Percentiles rank a stretch among this genome's conserved stretches.
These are phyloP conservation scores for Amesomyces nigricolor DNA, from an alignment of 2,329 filamentous ascomycete species.

Conservation along the genomic window DNA sequence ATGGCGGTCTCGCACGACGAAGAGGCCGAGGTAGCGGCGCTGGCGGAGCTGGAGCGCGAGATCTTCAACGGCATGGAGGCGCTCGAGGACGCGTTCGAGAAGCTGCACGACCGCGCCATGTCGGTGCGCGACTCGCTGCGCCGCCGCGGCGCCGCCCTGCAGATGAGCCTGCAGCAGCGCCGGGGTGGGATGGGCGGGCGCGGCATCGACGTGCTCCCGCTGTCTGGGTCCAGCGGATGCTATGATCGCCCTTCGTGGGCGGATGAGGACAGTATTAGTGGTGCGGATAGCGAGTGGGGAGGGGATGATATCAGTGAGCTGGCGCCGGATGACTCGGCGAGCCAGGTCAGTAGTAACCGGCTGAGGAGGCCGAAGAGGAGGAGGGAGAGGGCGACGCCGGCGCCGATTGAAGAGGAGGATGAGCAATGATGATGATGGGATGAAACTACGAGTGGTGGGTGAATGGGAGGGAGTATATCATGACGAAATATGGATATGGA, in stretches of 20 bases:
- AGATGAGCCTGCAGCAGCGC: constrained; percentile 56
- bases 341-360: constrained; percentile 69
- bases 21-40: constrained; percentile 82
- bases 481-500: neutral
- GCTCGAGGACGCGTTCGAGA: constrained; percentile 89
- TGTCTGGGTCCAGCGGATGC: constrained; percentile 41
- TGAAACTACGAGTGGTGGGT: neutral
- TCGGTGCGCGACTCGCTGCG: constrained; percentile 70
- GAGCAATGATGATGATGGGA: constrained; percentile 35
- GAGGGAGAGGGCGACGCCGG: constrained; percentile 64
- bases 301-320: constrained; percentile 54
- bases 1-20: constrained; percentile 81
- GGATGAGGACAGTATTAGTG: constrained; percentile 37
- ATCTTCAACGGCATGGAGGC: constrained; percentile 93
- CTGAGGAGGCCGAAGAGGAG: constrained; percentile 62
- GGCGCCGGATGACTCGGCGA: constrained; percentile 73
- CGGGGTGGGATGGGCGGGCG: constrained; percentile 30
- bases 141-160: constrained; percentile 74
- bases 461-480: neutral
- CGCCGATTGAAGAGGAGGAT: constrained; percentile 63
- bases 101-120: constrained; percentile 80
- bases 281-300: constrained; percentile 55
- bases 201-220: constrained; percentile 48
- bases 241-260: constrained; percentile 46
- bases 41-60: constrained; percentile 87